Evolutionary conservation across 257 asterid species (phyloP).

Genomic region (Plantago ovata): DNA sequence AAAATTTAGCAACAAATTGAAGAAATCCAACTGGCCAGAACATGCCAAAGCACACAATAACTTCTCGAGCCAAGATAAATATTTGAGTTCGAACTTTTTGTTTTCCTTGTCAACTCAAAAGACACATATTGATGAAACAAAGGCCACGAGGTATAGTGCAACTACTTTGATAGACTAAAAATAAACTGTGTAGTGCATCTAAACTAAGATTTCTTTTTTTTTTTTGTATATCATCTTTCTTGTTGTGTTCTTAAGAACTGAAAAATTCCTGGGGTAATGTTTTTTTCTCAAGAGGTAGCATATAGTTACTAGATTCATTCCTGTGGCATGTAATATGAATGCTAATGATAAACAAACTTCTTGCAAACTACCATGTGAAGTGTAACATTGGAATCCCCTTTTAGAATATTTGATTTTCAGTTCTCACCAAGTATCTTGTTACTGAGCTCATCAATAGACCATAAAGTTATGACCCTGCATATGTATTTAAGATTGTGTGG

Average conservation of each 20-base stretch:
- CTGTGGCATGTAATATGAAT: conserved; percentile 4
- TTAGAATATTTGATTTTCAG: too few relatives aligned
- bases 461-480: conserved; percentile 4
- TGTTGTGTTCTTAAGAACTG: neutral
- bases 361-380: conserved; percentile 9
- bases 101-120: conserved; percentile 69
- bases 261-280: neutral
- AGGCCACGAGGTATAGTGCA: conserved; percentile 46
- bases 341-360: neutral
- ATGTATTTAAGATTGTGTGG: conserved; percentile 1
- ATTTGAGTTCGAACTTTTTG: conserved; percentile 58
- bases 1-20: conserved; percentile 30
- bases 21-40: conserved; percentile 60
- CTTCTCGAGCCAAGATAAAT: conserved; percentile 53
- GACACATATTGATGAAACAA: conserved; percentile 43
- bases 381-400: neutral
- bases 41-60: conserved; percentile 64
- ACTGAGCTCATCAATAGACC: conserved; percentile 4
- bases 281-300: neutral
- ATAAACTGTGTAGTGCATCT: neutral
- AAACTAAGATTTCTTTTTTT: neutral
- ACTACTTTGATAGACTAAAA: conserved; percentile 13
- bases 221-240: conserved; percentile 5
- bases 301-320: neutral
- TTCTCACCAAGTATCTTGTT: neutral